These are phyloP conservation scores for Microcyclospora tardicrescens DNA, from an alignment of 2,329 filamentous ascomycete species.

Conservation along the genomic window DNA sequence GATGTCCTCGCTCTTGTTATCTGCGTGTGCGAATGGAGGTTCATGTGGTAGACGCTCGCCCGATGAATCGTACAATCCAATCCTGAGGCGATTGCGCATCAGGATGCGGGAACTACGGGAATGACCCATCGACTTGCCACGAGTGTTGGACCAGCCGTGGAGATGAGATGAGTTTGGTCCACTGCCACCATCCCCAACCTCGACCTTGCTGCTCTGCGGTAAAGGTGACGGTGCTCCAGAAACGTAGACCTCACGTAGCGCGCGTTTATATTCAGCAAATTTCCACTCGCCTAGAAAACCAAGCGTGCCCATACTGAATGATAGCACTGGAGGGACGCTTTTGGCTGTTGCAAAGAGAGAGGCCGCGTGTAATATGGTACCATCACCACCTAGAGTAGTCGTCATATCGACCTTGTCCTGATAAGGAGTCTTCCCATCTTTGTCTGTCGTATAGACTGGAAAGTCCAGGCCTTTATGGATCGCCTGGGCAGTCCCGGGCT, in stretches of 20 bases:
- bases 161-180: conserved; percentile 3
- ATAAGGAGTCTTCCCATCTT: conserved; percentile 39
- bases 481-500: conserved; percentile 57
- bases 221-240: conserved; percentile 39
- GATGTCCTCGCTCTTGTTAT: conserved; percentile 30
- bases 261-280: conserved; percentile 81
- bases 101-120: conserved; percentile 67
- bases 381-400: conserved; percentile 84
- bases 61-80: conserved; percentile 64
- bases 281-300: conserved; percentile 97
- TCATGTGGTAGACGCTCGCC: conserved; percentile 38
- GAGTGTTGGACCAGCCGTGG: conserved; percentile 57
- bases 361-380: conserved; percentile 74
- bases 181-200: conserved; percentile 5
- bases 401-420: conserved; percentile 77
- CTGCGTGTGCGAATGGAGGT: conserved; percentile 19
- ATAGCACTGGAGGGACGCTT: conserved; percentile 77
- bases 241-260: conserved; percentile 89
- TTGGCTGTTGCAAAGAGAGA: conserved; percentile 72
- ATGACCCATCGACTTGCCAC: conserved; percentile 69
- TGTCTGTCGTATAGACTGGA: conserved; percentile 48
- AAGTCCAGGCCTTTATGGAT: conserved; percentile 60
- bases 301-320: conserved; percentile 92
- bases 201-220: conserved; percentile 2
- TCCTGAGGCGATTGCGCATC: conserved; percentile 72